Evolutionary conservation across 805 yeast genomes (phyloP).

Genomic region (Vanderwaltozyma verrucispora): DNA sequence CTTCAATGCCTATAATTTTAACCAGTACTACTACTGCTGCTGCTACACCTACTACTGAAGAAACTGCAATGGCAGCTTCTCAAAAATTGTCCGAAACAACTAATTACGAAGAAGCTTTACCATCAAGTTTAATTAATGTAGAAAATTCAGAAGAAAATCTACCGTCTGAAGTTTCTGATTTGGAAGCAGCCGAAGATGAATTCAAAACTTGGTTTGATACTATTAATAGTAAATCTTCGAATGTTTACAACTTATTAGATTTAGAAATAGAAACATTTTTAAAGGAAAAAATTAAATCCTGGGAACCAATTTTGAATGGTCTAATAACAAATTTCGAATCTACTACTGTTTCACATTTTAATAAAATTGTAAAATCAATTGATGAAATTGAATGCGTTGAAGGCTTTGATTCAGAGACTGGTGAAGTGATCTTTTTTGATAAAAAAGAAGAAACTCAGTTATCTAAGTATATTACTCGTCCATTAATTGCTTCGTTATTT

Average conservation of each 20-base stretch:
- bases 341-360: slow-evolving; percentile 18
- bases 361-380: slow-evolving; percentile 26
- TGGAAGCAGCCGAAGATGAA: slow-evolving; percentile 22
- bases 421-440: slow-evolving; percentile 28
- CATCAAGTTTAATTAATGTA: too few species aligned
- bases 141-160: neutral
- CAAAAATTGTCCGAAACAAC: too few species aligned
- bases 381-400: slow-evolving; percentile 31
- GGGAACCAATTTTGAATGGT: slow-evolving; percentile 27
- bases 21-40: neutral
- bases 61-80: too few species aligned
- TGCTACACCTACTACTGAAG: too few species aligned
- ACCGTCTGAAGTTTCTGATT: neutral
- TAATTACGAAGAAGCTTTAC: too few species aligned
- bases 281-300: slow-evolving; percentile 14
- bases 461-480: slow-evolving; percentile 34
- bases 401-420: slow-evolving; percentile 23
- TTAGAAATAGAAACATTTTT: slow-evolving; percentile 28
- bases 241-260: slow-evolving; percentile 32
- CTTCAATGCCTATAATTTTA: neutral
- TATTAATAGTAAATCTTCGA: slow-evolving; percentile 30
- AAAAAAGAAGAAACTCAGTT: slow-evolving; percentile 28
- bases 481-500: slow-evolving; percentile 31
- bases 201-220: slow-evolving; percentile 29
- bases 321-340: slow-evolving; percentile 28